Percentiles rank a stretch among this genome's conserved stretches.
These are phyloP conservation scores for Achaetomiella virescens DNA, from an alignment of 495 filamentous ascomycete species.

Conservation along the genomic window DNA sequence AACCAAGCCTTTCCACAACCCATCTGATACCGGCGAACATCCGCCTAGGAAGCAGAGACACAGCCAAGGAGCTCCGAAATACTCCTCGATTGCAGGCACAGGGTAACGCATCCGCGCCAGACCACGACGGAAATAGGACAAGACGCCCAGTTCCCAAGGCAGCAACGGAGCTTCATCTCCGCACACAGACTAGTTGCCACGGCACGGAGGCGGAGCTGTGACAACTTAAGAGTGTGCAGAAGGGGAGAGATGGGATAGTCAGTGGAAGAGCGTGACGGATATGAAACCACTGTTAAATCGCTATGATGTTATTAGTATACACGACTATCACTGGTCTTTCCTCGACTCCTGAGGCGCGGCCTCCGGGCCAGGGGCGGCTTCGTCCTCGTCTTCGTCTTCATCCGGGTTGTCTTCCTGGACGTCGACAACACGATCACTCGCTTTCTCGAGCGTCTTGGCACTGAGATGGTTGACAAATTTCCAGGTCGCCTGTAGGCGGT, in stretches of 20 bases:
- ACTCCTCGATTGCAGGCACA: conserved; percentile 5
- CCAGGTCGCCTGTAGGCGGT: conserved; percentile 60
- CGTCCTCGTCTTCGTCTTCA: conserved; percentile 52
- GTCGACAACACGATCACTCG: conserved; percentile 73
- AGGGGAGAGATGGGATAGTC: conserved; percentile 5
- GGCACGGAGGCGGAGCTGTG: conserved; percentile 64
- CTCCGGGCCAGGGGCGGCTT: conserved; percentile 11
- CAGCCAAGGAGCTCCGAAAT: conserved; percentile 15
- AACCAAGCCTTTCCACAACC: conserved; percentile 18
- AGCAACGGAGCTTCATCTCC: conserved; percentile 56
- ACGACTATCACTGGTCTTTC: conserved; percentile 18
- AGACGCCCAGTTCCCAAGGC: conserved; percentile 38
- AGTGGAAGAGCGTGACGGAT: neutral
- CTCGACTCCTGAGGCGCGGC: conserved; percentile 17
- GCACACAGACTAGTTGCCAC: conserved; percentile 94
- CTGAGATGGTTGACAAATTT: conserved; percentile 69
- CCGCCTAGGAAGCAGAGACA: conserved; percentile 14
- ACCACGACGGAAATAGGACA: conserved; percentile 28
- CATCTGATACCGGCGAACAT: neutral
- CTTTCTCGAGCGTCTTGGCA: conserved; percentile 61
- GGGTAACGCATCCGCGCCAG: conserved; percentile 20
- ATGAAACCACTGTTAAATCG: too few relatives aligned
- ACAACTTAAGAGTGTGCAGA: conserved; percentile 92
- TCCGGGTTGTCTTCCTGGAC: conserved; percentile 70
- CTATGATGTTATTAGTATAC: neutral